These are phyloP conservation scores for Melocanna baccifera DNA, from an alignment of 176 grass and related monocot genomes.

Conservation along the genomic window DNA sequence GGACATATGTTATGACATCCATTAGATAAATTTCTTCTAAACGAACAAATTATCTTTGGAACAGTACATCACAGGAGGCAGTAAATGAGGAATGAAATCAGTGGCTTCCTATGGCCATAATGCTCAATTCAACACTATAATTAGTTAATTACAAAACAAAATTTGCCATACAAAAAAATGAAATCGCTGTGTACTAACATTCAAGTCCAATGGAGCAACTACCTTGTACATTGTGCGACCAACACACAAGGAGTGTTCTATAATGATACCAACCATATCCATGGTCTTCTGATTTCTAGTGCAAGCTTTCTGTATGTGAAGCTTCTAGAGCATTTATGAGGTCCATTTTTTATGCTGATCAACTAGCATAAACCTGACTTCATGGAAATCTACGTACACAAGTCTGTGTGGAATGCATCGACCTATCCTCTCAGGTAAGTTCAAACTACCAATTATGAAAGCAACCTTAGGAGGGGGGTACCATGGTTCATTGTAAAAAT, in stretches of 20 bases:
- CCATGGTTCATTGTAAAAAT: not conserved
- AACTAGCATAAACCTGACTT: not conserved
- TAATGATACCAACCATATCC: not conserved
- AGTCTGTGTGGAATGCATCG: not conserved
- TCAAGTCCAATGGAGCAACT: not conserved
- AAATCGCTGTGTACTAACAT: not conserved
- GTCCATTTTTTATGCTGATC: not conserved
- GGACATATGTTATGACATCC: constrained; percentile 3
- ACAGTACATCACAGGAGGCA: not conserved
- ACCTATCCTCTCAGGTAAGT: not conserved
- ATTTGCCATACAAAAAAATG: constrained; percentile 4
- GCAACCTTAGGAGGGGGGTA: not conserved
- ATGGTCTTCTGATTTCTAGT: not conserved
- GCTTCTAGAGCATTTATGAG: not conserved
- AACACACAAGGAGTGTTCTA: not conserved
- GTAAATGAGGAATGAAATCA: not conserved
- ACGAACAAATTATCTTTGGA: constrained; percentile 3
- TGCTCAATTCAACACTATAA: not conserved
- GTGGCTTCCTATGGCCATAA: not conserved
- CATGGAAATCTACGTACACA: not conserved
- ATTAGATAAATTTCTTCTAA: not conserved
- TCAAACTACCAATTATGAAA: not conserved
- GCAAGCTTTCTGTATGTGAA: not conserved
- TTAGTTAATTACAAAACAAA: not conserved
- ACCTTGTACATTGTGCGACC: not conserved